These are phyloP conservation scores for Sambucus nigra DNA, from an alignment of 129 eudicot species.

Conservation along the genomic window DNA sequence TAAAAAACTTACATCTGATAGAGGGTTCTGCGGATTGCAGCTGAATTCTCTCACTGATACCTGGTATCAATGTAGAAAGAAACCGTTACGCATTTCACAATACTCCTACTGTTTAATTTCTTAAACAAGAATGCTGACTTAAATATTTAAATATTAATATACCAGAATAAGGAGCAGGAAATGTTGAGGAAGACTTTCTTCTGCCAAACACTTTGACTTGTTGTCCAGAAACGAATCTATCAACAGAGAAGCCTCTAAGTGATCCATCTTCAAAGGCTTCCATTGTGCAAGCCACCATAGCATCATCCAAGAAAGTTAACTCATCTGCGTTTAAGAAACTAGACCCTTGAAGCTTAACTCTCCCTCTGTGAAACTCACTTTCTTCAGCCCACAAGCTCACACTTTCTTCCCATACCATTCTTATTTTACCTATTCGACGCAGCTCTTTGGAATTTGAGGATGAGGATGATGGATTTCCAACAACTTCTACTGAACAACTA, in stretches of 20 bases:
- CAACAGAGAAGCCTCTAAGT: slow-evolving; percentile 70
- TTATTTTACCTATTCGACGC: slow-evolving; percentile 52
- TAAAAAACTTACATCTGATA: slow-evolving; percentile 45
- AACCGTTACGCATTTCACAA: slow-evolving; percentile 2
- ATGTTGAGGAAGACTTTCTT: slow-evolving; percentile 35
- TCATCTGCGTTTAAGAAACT: slow-evolving; percentile 71
- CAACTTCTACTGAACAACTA: neutral
- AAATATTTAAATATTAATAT: slow-evolving; percentile 3
- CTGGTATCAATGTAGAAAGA: slow-evolving; percentile 10
- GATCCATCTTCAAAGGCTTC: slow-evolving; percentile 65
- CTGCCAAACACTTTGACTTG: slow-evolving; percentile 80
- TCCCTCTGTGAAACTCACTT: slow-evolving; percentile 66
- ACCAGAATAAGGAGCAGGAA: slow-evolving; percentile 21
- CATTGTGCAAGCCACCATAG: slow-evolving; percentile 71
- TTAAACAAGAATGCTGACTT: too few relatives aligned
- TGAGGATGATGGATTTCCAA: slow-evolving; percentile 14
- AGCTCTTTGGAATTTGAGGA: slow-evolving; percentile 28
- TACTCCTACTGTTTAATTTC: neutral
- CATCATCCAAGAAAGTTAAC: slow-evolving; percentile 59
- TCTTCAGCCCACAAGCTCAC: slow-evolving; percentile 84
- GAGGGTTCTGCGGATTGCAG: slow-evolving; percentile 33
- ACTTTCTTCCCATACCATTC: slow-evolving; percentile 83
- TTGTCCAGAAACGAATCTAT: slow-evolving; percentile 64
- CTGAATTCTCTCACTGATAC: slow-evolving; percentile 43
- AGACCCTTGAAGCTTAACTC: slow-evolving; percentile 58